Percentiles rank a stretch among this genome's conserved stretches.
Evolutionary conservation across 2,329 filamentous ascomycete species (phyloP).

Genomic region (Trichoderma sp.): DNA sequence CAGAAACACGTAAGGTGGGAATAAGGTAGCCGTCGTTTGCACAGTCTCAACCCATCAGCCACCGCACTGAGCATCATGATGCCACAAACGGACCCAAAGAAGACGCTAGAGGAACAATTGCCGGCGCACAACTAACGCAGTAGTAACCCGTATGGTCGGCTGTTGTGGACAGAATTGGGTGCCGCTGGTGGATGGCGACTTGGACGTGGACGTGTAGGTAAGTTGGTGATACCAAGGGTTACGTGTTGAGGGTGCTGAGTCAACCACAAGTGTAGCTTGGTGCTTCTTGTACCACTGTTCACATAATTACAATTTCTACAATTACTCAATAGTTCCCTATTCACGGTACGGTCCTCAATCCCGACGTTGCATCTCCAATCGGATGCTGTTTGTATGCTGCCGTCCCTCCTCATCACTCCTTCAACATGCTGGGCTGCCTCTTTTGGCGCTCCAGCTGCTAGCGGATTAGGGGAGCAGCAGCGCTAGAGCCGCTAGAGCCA

Average conservation of each 20-base stretch:
- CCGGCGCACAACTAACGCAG: slow-evolving; percentile 14
- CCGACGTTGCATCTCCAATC: not conserved
- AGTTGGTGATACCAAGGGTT: not conserved
- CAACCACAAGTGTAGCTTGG: no score
- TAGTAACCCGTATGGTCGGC: slow-evolving; percentile 4
- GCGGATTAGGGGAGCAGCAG: no score
- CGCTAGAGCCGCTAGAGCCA: not conserved
- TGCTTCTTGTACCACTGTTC: no score
- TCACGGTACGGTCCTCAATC: not conserved
- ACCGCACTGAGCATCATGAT: not conserved
- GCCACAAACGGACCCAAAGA: not conserved
- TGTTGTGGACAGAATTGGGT: not conserved
- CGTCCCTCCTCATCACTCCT: no score
- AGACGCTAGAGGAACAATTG: slow-evolving; percentile 15
- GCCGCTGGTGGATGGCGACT: no score
- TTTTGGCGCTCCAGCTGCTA: not conserved
- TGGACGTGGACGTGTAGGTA: no score
- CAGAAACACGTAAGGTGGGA: not conserved
- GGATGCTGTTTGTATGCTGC: not conserved
- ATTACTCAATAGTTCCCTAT: no score
- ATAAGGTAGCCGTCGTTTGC: not conserved
- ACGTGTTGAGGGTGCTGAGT: no score
- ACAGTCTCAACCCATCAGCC: not conserved
- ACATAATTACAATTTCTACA: no score
- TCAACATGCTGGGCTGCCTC: slow-evolving; percentile 2